These are phyloP conservation scores for Vararia minispora DNA, from an alignment of 768 basidiomycete species.

Conservation along the genomic window DNA sequence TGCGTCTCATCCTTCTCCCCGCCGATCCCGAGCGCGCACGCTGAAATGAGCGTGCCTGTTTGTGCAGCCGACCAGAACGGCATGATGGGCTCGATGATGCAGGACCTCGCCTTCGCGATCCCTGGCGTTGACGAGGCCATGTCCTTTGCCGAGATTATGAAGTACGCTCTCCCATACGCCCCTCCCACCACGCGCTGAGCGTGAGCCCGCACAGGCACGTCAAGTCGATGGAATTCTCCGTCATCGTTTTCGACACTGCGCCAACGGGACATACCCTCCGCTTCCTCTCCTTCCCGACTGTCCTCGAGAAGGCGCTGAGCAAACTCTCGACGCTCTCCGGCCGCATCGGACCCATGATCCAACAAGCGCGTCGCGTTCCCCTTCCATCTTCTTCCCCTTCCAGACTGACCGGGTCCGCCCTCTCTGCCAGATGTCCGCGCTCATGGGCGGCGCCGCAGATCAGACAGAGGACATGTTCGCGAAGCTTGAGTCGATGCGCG, in stretches of 20 bases:
- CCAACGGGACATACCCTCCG: constrained; percentile 98
- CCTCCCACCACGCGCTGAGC: not conserved
- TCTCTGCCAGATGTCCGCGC: constrained; percentile 67
- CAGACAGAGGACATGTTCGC: constrained; percentile 98
- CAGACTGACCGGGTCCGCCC: not conserved
- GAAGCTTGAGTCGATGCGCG: constrained; percentile 94
- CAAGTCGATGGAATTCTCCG: constrained; percentile 99
- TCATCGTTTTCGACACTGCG: constrained; percentile 98
- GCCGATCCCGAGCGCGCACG: not conserved
- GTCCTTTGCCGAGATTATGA: constrained; percentile 99
- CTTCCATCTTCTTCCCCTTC: not conserved
- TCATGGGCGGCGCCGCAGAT: constrained; percentile 89
- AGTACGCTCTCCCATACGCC: constrained; percentile 39
- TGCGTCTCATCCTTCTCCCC: constrained; percentile 25
- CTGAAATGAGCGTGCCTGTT: not conserved
- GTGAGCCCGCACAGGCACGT: constrained; percentile 59
- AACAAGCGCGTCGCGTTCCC: constrained; percentile 37
- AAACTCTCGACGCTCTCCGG: constrained; percentile 92
- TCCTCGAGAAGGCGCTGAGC: constrained; percentile 93
- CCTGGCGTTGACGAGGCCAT: constrained; percentile 99
- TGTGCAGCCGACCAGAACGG: constrained; percentile 72
- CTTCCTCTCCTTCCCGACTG: constrained; percentile 97
- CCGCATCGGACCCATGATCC: constrained; percentile 94
- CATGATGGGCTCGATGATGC: constrained; percentile 99
- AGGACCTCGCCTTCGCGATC: constrained; percentile 97